Evolutionary conservation across 1,284 basidiomycete genomes (phyloP).

Genomic region (Trichosporon sp.): DNA sequence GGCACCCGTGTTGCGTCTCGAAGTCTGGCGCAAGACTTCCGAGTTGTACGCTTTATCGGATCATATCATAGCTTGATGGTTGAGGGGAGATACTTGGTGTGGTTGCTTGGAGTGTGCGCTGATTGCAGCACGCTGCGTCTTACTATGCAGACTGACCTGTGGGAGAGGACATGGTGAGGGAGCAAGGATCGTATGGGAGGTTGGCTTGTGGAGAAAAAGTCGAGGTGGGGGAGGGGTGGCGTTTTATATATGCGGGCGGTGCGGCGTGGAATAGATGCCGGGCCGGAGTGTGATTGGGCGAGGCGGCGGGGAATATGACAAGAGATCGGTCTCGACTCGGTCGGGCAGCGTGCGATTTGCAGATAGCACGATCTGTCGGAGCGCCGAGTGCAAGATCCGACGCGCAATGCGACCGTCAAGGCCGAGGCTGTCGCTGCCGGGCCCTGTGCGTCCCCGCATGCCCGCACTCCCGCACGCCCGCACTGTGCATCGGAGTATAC

Average conservation of each 20-base stretch:
- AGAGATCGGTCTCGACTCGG: not conserved
- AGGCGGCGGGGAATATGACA: not conserved
- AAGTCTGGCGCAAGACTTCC: constrained; percentile 4
- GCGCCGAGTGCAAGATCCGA: not conserved
- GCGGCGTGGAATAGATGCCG: not conserved
- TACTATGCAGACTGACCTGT: not conserved
- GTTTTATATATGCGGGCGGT: not conserved
- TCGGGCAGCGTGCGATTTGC: not conserved
- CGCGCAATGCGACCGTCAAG: too few relatives aligned
- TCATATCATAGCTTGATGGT: not conserved
- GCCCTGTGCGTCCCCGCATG: not conserved
- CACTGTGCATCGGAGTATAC: not conserved
- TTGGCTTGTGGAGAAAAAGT: not conserved
- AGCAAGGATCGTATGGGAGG: not conserved
- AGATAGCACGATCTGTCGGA: not conserved
- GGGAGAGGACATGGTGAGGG: not conserved
- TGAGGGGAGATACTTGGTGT: not conserved
- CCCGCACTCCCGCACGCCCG: too few relatives aligned
- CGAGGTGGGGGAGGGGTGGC: not conserved
- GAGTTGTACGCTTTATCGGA: not conserved
- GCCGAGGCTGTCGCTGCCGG: not conserved
- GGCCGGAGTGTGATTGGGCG: not conserved
- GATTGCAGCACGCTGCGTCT: not conserved
- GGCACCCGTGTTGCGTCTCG: constrained; percentile 49
- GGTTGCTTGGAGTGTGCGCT: not conserved